Conservation (phyloP, 106 monocot species). For the Dendrobium officinale region DNA sequence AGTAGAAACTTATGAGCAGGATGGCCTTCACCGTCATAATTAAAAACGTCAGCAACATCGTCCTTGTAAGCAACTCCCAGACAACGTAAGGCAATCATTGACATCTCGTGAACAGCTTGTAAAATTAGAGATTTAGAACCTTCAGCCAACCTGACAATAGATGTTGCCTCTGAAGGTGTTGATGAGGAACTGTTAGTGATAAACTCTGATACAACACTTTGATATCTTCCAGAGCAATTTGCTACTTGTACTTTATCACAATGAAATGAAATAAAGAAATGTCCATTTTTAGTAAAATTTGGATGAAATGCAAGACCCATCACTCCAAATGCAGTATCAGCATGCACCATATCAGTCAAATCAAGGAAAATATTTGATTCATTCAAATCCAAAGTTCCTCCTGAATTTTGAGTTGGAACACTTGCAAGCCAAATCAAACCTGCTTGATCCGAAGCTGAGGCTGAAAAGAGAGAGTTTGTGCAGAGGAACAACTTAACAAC, state of each 20-base stretch:
- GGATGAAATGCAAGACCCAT: constrained; percentile 89
- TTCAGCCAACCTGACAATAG: no score
- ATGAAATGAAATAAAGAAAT: constrained; percentile 62
- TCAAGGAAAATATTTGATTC: constrained; percentile 71
- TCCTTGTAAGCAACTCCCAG: no score
- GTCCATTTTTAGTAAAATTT: constrained; percentile 63
- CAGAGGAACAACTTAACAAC: no score
- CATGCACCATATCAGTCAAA: constrained; percentile 64
- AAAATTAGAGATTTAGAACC: no score
- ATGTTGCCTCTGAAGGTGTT: constrained; percentile 37
- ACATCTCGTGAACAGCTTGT: no score
- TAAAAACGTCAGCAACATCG: no score
- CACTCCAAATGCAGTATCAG: constrained; percentile 56
- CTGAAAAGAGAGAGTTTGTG: no score
- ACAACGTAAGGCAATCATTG: no score
- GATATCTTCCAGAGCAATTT: constrained; percentile 72
- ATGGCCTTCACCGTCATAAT: no score
- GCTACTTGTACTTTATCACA: constrained; percentile 46
- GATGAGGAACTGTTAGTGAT: constrained; percentile 47
- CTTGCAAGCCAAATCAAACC: constrained; percentile 82
- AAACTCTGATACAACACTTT: constrained; percentile 74
- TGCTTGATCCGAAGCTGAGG: constrained; percentile 6
- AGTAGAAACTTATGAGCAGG: no score
- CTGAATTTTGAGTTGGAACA: constrained; percentile 65
- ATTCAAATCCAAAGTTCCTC: constrained; percentile 44